phyloP scores from a whole-genome alignment of 192 early-diverging fungal species.

The Gonapodya prolifera region DNA sequence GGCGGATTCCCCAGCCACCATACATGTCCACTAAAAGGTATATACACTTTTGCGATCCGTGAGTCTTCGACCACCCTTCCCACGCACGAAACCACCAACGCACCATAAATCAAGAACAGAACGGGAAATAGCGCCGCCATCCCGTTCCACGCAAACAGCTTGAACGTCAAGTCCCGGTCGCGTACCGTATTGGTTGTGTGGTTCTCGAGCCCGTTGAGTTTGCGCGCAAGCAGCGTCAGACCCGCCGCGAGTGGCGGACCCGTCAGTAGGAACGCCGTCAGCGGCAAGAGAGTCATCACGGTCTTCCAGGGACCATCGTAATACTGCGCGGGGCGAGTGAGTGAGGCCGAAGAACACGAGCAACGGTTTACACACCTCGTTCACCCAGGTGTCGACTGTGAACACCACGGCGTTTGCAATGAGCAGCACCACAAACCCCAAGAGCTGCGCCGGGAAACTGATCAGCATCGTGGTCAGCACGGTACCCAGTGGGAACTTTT shows the following conservation, averaged over 20 bases:
- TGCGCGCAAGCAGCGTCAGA: not conserved
- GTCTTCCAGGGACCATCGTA: not conserved
- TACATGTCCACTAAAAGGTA: not conserved
- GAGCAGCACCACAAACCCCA: not conserved
- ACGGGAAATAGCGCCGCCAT: not conserved
- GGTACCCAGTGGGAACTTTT: not conserved
- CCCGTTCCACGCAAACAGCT: not conserved
- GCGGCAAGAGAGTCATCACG: not conserved
- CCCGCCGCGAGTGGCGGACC: not conserved
- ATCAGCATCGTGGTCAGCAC: not conserved
- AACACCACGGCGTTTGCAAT: not conserved
- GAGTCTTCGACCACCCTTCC: not conserved
- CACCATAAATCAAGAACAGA: not conserved
- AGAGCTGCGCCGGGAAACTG: not conserved
- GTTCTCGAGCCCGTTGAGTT: not conserved
- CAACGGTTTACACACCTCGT: no score
- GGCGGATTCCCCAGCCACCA: not conserved
- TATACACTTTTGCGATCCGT: not conserved
- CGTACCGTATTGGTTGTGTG: not conserved
- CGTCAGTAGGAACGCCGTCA: not conserved
- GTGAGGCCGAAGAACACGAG: no score
- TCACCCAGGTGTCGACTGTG: not conserved
- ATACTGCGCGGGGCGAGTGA: no score
- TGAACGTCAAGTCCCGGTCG: not conserved
- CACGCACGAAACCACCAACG: not conserved